A percentile compares a stretch with the other conserved stretches of the same genome.
Evolutionary conservation across 768 basidiomycete genomes (phyloP).

Genomic region (Russula sp.): DNA sequence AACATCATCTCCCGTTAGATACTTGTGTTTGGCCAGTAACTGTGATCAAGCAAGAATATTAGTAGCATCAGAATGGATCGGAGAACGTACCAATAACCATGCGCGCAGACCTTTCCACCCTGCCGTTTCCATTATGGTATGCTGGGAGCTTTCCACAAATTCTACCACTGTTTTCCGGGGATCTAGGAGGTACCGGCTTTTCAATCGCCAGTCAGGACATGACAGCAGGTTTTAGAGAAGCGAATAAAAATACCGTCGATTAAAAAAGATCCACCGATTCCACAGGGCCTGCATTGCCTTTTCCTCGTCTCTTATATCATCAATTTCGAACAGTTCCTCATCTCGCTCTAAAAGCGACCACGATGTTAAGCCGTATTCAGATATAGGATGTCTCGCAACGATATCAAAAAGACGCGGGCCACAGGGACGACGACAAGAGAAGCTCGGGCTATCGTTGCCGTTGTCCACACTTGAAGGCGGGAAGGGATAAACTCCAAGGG

Average conservation of each 20-base stretch:
- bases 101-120: slow-evolving; percentile 16
- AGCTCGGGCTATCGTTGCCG: slow-evolving; percentile 30
- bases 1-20: slow-evolving; percentile 14
- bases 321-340: slow-evolving; percentile 67
- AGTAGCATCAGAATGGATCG: neutral
- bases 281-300: slow-evolving; percentile 77
- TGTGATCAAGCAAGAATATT: neutral
- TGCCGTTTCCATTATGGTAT: slow-evolving; percentile 1
- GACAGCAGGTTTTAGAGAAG: neutral
- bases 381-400: slow-evolving; percentile 49
- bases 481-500: slow-evolving; percentile 45
- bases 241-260: slow-evolving; percentile 28
- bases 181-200: slow-evolving; percentile 8
- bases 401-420: slow-evolving; percentile 62
- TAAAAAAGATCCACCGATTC: slow-evolving; percentile 64
- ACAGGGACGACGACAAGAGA: slow-evolving; percentile 63
- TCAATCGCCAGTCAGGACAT: neutral
- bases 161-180: neutral
- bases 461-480: slow-evolving; percentile 37
- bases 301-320: slow-evolving; percentile 64
- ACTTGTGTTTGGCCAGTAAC: slow-evolving; percentile 17
- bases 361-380: slow-evolving; percentile 54
- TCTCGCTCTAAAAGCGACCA: slow-evolving; percentile 69
- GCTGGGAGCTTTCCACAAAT: neutral
- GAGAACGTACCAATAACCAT: slow-evolving; percentile 14